Conservation (phyloP, 2,329 filamentous ascomycete genomes). For the Arthroderma uncinatum region DNA sequence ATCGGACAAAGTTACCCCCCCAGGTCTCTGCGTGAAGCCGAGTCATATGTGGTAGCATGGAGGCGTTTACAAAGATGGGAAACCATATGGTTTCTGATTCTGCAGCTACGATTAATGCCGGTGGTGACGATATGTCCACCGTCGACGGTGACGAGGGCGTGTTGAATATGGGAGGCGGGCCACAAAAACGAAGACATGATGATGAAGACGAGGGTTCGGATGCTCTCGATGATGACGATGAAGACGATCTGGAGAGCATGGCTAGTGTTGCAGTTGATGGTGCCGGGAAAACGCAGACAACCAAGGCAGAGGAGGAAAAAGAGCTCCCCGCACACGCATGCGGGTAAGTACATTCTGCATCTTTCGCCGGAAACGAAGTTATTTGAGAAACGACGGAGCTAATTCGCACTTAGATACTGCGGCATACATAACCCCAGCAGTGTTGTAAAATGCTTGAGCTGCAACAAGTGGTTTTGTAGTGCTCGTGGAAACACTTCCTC, state of each 20-base stretch:
- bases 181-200: constrained; percentile 58
- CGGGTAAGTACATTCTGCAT: constrained; percentile 53
- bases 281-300: constrained; percentile 47
- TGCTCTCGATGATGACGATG: constrained; percentile 71
- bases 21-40: neutral
- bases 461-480: constrained; percentile 98
- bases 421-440: constrained; percentile 92
- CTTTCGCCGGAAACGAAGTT: constrained; percentile 18
- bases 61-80: constrained; percentile 84
- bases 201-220: constrained; percentile 87
- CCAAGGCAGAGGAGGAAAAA: constrained; percentile 64
- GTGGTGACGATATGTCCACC: constrained; percentile 60
- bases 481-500: constrained; percentile 92
- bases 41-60: constrained; percentile 44
- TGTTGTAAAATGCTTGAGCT: constrained; percentile 90
- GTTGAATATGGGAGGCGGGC: constrained; percentile 53
- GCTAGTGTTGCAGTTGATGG: constrained; percentile 73
- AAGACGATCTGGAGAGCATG: constrained; percentile 66
- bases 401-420: constrained; percentile 57
- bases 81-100: constrained; percentile 55
- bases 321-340: constrained; percentile 90
- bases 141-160: constrained; percentile 70
- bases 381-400: neutral
- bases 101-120: constrained; percentile 73
- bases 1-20: neutral